phyloP scores from a whole-genome alignment of 2,329 filamentous ascomycete genomes.

The Paecilomyces sp. region DNA sequence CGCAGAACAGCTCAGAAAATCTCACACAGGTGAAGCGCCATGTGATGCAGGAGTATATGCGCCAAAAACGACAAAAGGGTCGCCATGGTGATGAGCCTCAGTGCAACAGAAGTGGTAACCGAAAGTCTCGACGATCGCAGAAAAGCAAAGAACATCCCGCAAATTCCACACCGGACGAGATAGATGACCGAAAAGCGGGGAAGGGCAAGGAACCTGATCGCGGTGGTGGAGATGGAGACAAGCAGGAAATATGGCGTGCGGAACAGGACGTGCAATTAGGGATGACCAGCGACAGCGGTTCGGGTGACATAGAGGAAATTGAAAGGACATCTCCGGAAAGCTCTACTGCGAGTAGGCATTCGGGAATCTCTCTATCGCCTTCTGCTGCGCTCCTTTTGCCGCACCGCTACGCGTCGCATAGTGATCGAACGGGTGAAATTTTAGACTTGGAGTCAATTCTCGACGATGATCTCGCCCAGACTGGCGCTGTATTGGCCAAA shows the following conservation, averaged over 20 bases:
- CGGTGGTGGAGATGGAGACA: background rate
- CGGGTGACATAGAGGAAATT: slow-evolving; percentile 10
- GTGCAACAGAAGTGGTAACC: background rate
- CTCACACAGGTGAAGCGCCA: slow-evolving; percentile 35
- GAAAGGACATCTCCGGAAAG: background rate
- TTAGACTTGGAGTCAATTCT: background rate
- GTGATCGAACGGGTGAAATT: background rate
- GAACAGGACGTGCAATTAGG: background rate
- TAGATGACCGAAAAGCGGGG: background rate
- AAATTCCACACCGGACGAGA: background rate
- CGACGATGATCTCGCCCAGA: background rate
- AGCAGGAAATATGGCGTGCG: background rate
- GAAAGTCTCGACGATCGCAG: background rate
- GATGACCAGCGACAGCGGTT: slow-evolving; percentile 5
- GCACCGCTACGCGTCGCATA: background rate
- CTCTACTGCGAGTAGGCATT: background rate
- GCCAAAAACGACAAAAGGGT: slow-evolving; percentile 20
- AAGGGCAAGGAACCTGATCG: background rate
- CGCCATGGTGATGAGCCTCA: slow-evolving; percentile 5
- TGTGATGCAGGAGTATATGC: slow-evolving; percentile 38
- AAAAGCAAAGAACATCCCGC: background rate
- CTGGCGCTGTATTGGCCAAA: slow-evolving; percentile 5
- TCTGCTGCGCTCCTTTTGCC: background rate
- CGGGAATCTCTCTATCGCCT: background rate
- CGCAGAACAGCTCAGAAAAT: slow-evolving; percentile 26